phyloP scores from a whole-genome alignment of 148 eudicot genomes.

The Silene latifolia region DNA sequence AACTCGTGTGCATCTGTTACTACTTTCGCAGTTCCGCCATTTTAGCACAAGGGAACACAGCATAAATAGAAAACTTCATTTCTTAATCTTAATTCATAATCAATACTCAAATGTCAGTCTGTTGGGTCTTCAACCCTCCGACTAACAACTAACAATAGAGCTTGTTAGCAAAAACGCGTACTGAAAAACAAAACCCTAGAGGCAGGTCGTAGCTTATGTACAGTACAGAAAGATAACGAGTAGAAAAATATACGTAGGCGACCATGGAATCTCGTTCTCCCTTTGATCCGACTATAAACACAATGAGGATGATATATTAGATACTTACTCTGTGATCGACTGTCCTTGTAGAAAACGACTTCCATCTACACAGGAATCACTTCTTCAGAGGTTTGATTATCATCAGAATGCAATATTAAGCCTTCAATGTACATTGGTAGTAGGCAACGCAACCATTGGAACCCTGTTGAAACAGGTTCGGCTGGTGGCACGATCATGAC shows the following conservation, averaged over 20 bases:
- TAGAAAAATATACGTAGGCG: slow-evolving; percentile 22
- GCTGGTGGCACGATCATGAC: slow-evolving; percentile 91
- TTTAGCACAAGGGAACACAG: too few relatives aligned
- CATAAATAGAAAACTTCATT: not conserved
- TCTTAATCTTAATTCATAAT: not conserved
- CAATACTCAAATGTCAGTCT: slow-evolving; percentile 11
- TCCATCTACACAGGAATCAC: slow-evolving; percentile 74
- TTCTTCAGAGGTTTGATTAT: slow-evolving; percentile 59
- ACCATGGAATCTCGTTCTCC: slow-evolving; percentile 19
- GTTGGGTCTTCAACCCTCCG: slow-evolving; percentile 9
- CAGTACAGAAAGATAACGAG: slow-evolving; percentile 13
- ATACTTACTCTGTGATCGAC: slow-evolving; percentile 16
- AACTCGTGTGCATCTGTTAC: too few relatives aligned
- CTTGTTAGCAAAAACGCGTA: slow-evolving; percentile 18
- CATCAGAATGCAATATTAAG: slow-evolving; percentile 70
- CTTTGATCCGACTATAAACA: slow-evolving; percentile 17
- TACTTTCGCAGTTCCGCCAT: too few relatives aligned
- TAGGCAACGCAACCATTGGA: slow-evolving; percentile 79
- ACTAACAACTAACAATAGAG: slow-evolving; percentile 10
- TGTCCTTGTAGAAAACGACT: slow-evolving; percentile 6
- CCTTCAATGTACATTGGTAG: slow-evolving; percentile 83
- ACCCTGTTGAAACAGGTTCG: slow-evolving; percentile 70
- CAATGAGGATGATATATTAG: slow-evolving; percentile 26
- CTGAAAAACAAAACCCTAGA: slow-evolving; percentile 4
- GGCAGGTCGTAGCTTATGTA: slow-evolving; percentile 22